Base-by-base conservation (phyloP, 2,329 filamentous ascomycete species). In the Microdochium paspali region DNA sequence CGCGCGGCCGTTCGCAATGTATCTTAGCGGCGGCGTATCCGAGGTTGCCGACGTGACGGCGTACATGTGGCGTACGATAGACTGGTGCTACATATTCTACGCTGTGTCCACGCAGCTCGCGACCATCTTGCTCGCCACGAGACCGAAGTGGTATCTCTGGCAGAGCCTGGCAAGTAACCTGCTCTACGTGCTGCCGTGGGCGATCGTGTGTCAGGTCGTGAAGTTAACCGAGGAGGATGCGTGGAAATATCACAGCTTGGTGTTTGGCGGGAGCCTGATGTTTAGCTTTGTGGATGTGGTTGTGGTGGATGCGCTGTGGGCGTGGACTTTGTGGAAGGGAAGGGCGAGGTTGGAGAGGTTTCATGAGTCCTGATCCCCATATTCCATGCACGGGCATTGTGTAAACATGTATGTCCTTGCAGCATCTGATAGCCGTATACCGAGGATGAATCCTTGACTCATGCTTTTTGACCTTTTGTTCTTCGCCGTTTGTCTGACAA, bases 1-100 rank as follows among this genome's bases (percentile, higher is more conserved):
- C 2, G 76, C 77, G 3, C 61, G 71, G 9, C 67, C 72, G 0
- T 88, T 87, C 55, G 82, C 84, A 0, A 65, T 63, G 3, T 88
- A 79, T 49, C 69, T 88, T 6, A 81, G 77, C 9, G 69, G 65
- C 1, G 82, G 76, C 0, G 35, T 21, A n/a, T 64, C 72, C 1
- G 59, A 66, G 0, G 82, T 87, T 0, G 76, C 83, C 0, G 57
- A 64, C 0, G 80, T 87, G 32, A 80, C 79, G 0, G 73, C 73
- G 4, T 72, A 77, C 23, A 89, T 88, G 82, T 87, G 83, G 67
- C 60, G 67, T 47, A 75, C 70, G 0, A 74, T 79, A 7, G 76
- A 81, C 53, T 80, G 75, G 74, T 87, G 82, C 56, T 87, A 87
- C 56, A 74, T 87, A 24, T 78, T 85, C 58, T 87, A 85, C 50